Evolutionary conservation across 371 early-diverging fungal genomes (phyloP).

Genomic region (Mucor lusitanicus): DNA sequence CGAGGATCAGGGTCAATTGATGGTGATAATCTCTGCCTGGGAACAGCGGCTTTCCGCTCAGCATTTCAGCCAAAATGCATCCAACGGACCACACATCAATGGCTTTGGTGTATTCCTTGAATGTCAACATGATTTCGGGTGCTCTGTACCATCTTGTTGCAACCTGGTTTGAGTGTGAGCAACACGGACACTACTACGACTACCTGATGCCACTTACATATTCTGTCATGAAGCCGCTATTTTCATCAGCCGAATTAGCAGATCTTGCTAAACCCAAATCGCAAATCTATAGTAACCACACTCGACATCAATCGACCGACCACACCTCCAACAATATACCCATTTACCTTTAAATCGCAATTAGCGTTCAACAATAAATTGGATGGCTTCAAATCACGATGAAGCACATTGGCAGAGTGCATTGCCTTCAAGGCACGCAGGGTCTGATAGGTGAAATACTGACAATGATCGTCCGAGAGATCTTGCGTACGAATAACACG

Average conservation of each 20-base stretch:
- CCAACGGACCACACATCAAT: slow-evolving; percentile 99
- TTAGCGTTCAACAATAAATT: slow-evolving; percentile 97
- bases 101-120: slow-evolving; percentile 93
- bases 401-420: slow-evolving; percentile 97
- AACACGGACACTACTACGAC: not conserved
- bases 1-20: slow-evolving; percentile 97
- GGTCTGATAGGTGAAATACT: slow-evolving; percentile 98
- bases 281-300: slow-evolving; percentile 68
- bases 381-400: slow-evolving; percentile 97
- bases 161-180: slow-evolving; percentile 21
- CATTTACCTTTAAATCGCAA: slow-evolving; percentile 87
- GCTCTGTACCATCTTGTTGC: slow-evolving; percentile 99
- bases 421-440: slow-evolving; percentile 96
- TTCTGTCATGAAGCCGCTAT: slow-evolving; percentile 94
- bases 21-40: slow-evolving; percentile 93
- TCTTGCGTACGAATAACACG: slow-evolving; percentile 98
- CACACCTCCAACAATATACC: not conserved
- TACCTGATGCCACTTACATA: slow-evolving; percentile 53
- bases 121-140: slow-evolving; percentile 97
- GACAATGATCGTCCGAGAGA: slow-evolving; percentile 95
- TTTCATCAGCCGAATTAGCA: slow-evolving; percentile 84
- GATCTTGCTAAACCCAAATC: slow-evolving; percentile 95
- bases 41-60: slow-evolving; percentile 89
- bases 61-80: slow-evolving; percentile 95
- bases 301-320: not conserved